Conservation (phyloP, 352 stramenopile genomes). For the Halophytophthora batemanensis region DNA sequence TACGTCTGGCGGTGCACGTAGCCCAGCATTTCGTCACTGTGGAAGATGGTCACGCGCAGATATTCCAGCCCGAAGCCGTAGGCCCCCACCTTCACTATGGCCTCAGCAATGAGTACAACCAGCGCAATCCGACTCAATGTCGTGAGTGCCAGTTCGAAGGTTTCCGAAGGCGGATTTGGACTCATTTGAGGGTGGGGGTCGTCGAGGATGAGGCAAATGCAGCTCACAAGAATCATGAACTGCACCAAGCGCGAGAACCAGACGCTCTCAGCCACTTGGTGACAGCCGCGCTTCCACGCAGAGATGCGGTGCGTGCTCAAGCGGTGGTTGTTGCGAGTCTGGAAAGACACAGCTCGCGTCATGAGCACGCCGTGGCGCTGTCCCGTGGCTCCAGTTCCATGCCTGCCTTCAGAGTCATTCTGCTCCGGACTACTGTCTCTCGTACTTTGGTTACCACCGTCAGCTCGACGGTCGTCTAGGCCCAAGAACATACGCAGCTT, state of each 20-base stretch:
- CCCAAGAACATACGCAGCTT: slow-evolving; percentile 78
- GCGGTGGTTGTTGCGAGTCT: slow-evolving; percentile 8
- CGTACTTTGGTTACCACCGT: background rate
- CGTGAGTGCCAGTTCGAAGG: slow-evolving; percentile 30
- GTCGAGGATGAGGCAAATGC: slow-evolving; percentile 64
- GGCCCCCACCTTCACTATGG: slow-evolving; percentile 52
- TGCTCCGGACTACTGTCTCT: background rate
- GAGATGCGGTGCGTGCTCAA: slow-evolving; percentile 5
- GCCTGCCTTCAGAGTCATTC: background rate
- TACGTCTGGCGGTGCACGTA: slow-evolving; percentile 68
- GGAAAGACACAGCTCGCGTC: slow-evolving; percentile 2
- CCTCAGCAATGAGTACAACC: slow-evolving; percentile 52
- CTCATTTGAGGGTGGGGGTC: slow-evolving; percentile 68
- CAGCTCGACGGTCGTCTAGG: slow-evolving; percentile 39
- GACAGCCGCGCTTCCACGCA: slow-evolving; percentile 25
- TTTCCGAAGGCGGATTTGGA: slow-evolving; percentile 29
- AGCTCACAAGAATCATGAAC: slow-evolving; percentile 72
- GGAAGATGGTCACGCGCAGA: slow-evolving; percentile 52
- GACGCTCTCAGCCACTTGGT: slow-evolving; percentile 22
- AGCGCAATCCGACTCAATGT: slow-evolving; percentile 48
- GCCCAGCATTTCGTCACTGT: slow-evolving; percentile 56
- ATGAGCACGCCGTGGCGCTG: slow-evolving; percentile 4
- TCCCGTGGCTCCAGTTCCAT: background rate
- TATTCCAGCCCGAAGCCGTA: slow-evolving; percentile 65
- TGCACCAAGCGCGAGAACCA: slow-evolving; percentile 63